These are phyloP conservation scores for Alternaria triticimaculans DNA, from an alignment of 2,329 filamentous ascomycete genomes.

Conservation along the genomic window DNA sequence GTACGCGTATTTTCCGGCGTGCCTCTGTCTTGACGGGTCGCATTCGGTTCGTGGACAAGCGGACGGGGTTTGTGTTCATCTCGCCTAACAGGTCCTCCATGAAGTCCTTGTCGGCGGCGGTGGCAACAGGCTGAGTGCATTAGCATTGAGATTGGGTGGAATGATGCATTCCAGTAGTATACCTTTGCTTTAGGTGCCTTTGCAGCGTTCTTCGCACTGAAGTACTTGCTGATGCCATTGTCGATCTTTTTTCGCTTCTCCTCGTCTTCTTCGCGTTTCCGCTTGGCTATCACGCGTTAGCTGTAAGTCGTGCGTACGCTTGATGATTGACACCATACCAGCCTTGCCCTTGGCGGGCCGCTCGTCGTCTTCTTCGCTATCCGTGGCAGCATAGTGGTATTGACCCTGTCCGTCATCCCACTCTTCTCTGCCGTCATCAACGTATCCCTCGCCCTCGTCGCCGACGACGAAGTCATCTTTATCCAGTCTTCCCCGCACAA, in stretches of 20 bases:
- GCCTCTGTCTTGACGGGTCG: conserved; percentile 75
- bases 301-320: conserved; percentile 1
- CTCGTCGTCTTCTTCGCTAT: conserved; percentile 77
- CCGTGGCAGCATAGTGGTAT: conserved; percentile 67
- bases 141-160: conserved; percentile 13
- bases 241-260: conserved; percentile 86
- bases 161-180: conserved; percentile 21
- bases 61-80: conserved; percentile 78
- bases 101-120: conserved; percentile 88
- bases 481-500: conserved; percentile 86
- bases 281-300: conserved; percentile 68
- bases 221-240: conserved; percentile 93
- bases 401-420: conserved; percentile 73
- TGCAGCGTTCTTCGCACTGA: conserved; percentile 74
- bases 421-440: conserved; percentile 87
- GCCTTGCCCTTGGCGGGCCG: conserved; percentile 64
- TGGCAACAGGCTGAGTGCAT: conserved; percentile 69
- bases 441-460: conserved; percentile 96
- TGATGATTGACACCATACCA: conserved; percentile 48
- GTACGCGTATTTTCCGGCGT: conserved; percentile 77
- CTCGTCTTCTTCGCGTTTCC: conserved; percentile 85
- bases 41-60: conserved; percentile 60
- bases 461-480: conserved; percentile 98
- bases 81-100: conserved; percentile 83
- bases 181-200: conserved; percentile 82